These are phyloP conservation scores for Astrocystis sublimbata DNA, from an alignment of 495 filamentous ascomycete species.

Conservation along the genomic window DNA sequence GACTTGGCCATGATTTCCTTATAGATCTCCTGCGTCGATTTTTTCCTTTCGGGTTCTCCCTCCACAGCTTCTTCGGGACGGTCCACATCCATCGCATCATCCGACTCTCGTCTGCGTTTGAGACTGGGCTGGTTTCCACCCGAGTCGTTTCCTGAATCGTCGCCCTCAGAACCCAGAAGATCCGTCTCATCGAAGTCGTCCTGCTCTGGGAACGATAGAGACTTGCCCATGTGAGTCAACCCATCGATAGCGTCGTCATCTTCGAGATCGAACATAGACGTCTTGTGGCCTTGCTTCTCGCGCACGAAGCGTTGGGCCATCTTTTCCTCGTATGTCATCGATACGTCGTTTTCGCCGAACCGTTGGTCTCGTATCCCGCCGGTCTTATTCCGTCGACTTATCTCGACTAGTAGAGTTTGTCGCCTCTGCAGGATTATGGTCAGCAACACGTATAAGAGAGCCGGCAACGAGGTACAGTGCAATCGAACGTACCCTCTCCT, in stretches of 20 bases:
- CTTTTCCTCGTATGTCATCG: constrained; percentile 90
- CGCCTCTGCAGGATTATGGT: constrained; percentile 55
- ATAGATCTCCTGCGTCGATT: constrained; percentile 93
- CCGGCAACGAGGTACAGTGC: background rate
- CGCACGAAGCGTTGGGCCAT: constrained; percentile 86
- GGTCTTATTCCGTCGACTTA: constrained; percentile 82
- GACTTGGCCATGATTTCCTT: constrained; percentile 97
- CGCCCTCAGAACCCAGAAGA: constrained; percentile 49
- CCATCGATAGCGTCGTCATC: constrained; percentile 70
- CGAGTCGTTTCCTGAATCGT: constrained; percentile 41
- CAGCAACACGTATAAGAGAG: constrained; percentile 9
- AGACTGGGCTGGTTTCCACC: constrained; percentile 50
- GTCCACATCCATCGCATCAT: constrained; percentile 42
- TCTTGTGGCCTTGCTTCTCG: constrained; percentile 76
- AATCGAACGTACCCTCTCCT: constrained; percentile 78
- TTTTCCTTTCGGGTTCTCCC: constrained; percentile 74
- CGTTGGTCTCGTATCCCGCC: constrained; percentile 90
- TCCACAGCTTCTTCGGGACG: constrained; percentile 48
- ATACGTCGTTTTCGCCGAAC: constrained; percentile 94
- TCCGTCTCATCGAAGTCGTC: constrained; percentile 77
- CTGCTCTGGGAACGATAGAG: constrained; percentile 59
- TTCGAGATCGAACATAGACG: constrained; percentile 85
- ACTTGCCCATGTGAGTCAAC: constrained; percentile 82
- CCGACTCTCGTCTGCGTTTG: constrained; percentile 60
- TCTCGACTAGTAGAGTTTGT: constrained; percentile 78